Evolutionary conservation across 768 basidiomycete genomes (phyloP).

Genomic region (Tremella mesenterica): DNA sequence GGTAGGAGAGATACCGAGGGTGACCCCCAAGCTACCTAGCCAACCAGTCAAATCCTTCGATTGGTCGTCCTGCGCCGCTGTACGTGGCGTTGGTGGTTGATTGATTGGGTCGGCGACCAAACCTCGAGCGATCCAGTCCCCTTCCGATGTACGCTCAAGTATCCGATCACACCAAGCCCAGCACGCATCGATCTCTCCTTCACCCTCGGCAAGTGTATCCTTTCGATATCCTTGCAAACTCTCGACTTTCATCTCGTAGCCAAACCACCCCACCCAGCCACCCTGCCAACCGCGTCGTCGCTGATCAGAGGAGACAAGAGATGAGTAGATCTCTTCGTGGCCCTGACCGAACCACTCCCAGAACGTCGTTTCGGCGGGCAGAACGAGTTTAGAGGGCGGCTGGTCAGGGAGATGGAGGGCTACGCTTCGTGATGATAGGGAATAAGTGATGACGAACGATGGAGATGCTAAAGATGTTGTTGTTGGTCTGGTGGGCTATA

Average conservation of each 20-base stretch:
- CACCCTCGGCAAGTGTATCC: not conserved
- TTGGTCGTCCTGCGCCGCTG: not conserved
- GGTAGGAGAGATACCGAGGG: conserved; percentile 5
- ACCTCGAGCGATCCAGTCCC: conserved; percentile 35
- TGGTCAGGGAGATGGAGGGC: conserved; percentile 16
- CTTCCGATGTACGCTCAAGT: conserved; percentile 24
- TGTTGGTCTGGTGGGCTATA: conserved; percentile 33
- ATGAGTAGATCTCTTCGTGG: conserved; percentile 5
- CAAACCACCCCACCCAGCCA: conserved; percentile 45
- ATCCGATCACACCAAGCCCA: conserved; percentile 39
- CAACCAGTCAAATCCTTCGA: conserved; percentile 20
- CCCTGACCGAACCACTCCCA: conserved; percentile 38
- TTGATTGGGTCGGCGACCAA: conserved; percentile 16
- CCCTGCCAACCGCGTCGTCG: conserved; percentile 27
- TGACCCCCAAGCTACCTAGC: conserved; percentile 16
- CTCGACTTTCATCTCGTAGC: conserved; percentile 45
- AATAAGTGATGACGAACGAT: conserved; percentile 37
- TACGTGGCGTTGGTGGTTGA: no score
- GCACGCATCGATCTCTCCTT: conserved; percentile 31
- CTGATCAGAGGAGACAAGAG: not conserved
- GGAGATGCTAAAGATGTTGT: conserved; percentile 37
- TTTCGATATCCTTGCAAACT: conserved; percentile 36
- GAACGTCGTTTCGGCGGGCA: conserved; percentile 21
- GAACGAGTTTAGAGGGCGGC: not conserved
- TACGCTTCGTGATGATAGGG: conserved; percentile 23